phyloP scores from a whole-genome alignment of 495 filamentous ascomycete genomes.

The Penicillium herquei region DNA sequence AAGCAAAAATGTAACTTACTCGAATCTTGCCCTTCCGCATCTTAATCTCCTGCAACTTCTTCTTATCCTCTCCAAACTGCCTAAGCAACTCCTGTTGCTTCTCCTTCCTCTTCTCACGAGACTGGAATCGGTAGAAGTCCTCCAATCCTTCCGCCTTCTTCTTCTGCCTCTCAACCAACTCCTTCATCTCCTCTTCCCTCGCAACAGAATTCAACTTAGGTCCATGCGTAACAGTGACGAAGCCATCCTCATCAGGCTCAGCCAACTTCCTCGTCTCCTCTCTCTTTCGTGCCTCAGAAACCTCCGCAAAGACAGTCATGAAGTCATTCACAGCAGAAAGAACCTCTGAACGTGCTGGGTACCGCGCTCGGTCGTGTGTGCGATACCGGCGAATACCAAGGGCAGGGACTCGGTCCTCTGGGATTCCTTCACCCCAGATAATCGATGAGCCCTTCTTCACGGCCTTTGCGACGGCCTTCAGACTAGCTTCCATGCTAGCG shows the following conservation, averaged over 20 bases:
- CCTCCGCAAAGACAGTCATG: slow-evolving; percentile 68
- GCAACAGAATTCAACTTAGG: slow-evolving; percentile 69
- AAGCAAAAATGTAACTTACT: slow-evolving; percentile 30
- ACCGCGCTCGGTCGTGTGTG: slow-evolving; percentile 60
- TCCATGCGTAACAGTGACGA: slow-evolving; percentile 84
- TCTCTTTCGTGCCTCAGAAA: slow-evolving; percentile 64
- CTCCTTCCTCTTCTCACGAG: slow-evolving; percentile 82
- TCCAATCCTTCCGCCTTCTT: slow-evolving; percentile 64
- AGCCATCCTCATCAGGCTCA: slow-evolving; percentile 91
- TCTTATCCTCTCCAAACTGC: slow-evolving; percentile 55
- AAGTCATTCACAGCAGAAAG: slow-evolving; percentile 75
- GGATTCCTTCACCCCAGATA: slow-evolving; percentile 63
- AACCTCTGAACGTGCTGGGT: slow-evolving; percentile 61
- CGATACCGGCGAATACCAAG: slow-evolving; percentile 64
- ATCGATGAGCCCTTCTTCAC: slow-evolving; percentile 47
- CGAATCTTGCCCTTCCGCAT: slow-evolving; percentile 47
- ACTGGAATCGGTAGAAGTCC: slow-evolving; percentile 95
- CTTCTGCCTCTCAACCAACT: slow-evolving; percentile 68
- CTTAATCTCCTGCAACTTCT: slow-evolving; percentile 53
- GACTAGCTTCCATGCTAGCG: slow-evolving; percentile 64
- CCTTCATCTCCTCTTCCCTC: slow-evolving; percentile 69
- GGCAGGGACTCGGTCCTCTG: slow-evolving; percentile 45
- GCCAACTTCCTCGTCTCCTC: slow-evolving; percentile 61
- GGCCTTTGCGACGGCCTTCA: slow-evolving; percentile 68
- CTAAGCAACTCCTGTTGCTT: slow-evolving; percentile 63